phyloP scores from a whole-genome alignment of 2,329 filamentous ascomycete species.

The Colletotrichum eremochloae region DNA sequence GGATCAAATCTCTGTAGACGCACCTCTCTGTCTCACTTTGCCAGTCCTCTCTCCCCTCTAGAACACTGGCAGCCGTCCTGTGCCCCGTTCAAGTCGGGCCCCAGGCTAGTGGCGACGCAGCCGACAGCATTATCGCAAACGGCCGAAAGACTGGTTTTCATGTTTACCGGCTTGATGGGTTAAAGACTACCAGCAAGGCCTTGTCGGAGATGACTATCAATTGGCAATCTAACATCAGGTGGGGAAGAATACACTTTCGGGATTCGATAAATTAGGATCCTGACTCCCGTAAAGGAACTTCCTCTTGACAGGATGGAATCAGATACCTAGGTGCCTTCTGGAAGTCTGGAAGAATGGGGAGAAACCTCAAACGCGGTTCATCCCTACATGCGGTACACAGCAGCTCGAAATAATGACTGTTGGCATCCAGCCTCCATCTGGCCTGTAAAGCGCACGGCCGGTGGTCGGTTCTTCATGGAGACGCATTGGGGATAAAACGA shows the following conservation, averaged over 20 bases:
- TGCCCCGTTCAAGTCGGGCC: slow-evolving; percentile 20
- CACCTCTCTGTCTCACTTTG: slow-evolving; percentile 40
- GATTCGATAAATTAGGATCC: neutral
- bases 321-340: slow-evolving; percentile 9
- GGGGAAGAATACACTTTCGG: neutral
- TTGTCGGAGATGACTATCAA: slow-evolving; percentile 1
- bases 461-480: neutral
- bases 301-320: neutral
- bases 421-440: slow-evolving; percentile 11
- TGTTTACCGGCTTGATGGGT: slow-evolving; percentile 13
- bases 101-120: slow-evolving; percentile 6
- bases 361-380: slow-evolving; percentile 18
- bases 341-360: slow-evolving; percentile 23
- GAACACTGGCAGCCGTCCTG: slow-evolving; percentile 11
- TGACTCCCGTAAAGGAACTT: neutral
- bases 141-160: neutral
- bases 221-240: neutral
- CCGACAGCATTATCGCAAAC: slow-evolving; percentile 31
- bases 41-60: slow-evolving; percentile 1
- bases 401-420: neutral
- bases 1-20: slow-evolving; percentile 31
- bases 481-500: neutral
- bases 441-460: neutral
- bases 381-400: slow-evolving; percentile 7
- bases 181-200: neutral